phyloP scores from a whole-genome alignment of 768 basidiomycete genomes.

The Tulasnella sp. region DNA sequence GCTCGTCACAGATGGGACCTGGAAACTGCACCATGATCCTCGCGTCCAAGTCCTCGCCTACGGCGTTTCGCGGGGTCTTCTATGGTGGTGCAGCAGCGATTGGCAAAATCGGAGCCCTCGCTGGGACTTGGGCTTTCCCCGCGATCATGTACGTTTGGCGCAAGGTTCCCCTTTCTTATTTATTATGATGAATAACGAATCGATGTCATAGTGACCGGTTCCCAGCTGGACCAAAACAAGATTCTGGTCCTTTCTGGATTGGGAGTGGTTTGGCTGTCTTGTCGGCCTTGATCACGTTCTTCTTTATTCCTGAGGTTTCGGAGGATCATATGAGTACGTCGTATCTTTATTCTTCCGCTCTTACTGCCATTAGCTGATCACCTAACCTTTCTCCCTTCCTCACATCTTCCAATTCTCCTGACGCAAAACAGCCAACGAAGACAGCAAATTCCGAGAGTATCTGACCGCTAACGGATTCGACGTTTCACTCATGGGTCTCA shows the following conservation, averaged over 20 bases:
- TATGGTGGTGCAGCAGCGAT: slow-evolving; percentile 47
- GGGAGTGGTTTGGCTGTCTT: slow-evolving; percentile 75
- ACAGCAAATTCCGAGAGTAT: slow-evolving; percentile 68
- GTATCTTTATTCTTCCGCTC: neutral
- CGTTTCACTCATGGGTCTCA: slow-evolving; percentile 56
- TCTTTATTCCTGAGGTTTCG: slow-evolving; percentile 71
- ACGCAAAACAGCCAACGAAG: slow-evolving; percentile 1
- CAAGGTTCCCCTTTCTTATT: neutral
- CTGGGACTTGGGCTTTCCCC: slow-evolving; percentile 36
- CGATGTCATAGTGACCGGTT: neutral
- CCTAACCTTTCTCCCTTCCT: neutral
- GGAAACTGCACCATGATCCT: slow-evolving; percentile 82
- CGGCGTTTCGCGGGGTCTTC: slow-evolving; percentile 76
- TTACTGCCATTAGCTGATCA: neutral
- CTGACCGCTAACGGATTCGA: slow-evolving; percentile 74
- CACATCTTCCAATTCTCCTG: neutral
- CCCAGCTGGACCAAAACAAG: slow-evolving; percentile 42
- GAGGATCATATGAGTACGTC: slow-evolving; percentile 37
- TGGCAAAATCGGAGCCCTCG: slow-evolving; percentile 73
- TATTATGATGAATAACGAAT: neutral
- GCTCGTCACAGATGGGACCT: slow-evolving; percentile 42
- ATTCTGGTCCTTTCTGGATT: slow-evolving; percentile 80
- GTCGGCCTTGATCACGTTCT: slow-evolving; percentile 61
- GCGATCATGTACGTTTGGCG: slow-evolving; percentile 17
- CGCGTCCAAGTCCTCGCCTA: slow-evolving; percentile 78